Evolutionary conservation across 2,329 filamentous ascomycete species (phyloP).

Genomic region (Aspergillus tubingensis): DNA sequence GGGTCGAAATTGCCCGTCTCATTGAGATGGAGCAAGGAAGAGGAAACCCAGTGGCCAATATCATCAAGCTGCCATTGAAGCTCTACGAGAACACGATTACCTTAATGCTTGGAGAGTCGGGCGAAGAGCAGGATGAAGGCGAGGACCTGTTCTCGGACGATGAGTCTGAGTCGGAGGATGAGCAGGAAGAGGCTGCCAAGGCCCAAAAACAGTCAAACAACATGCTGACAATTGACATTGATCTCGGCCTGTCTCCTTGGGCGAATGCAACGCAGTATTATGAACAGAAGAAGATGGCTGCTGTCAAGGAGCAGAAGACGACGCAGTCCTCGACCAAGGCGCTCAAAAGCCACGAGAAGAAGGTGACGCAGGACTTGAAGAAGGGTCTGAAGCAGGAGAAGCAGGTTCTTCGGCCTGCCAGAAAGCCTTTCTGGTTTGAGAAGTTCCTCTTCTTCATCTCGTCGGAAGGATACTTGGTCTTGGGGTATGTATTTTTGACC

Average conservation of each 20-base stretch:
- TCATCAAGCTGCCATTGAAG: constrained; percentile 85
- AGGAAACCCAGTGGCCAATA: constrained; percentile 79
- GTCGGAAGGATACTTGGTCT: constrained; percentile 88
- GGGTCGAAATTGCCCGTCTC: constrained; percentile 85
- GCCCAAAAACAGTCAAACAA: constrained; percentile 38
- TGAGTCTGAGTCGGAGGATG: constrained; percentile 50
- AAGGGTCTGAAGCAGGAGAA: constrained; percentile 91
- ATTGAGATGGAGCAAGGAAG: constrained; percentile 83
- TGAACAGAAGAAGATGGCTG: constrained; percentile 80
- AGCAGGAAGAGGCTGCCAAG: constrained; percentile 30
- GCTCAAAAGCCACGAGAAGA: constrained; percentile 85
- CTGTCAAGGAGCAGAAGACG: constrained; percentile 85
- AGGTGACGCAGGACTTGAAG: constrained; percentile 81
- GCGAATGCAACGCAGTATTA: constrained; percentile 91
- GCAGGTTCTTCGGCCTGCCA: constrained; percentile 76
- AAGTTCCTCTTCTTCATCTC: constrained; percentile 97
- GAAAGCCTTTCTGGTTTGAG: constrained; percentile 91
- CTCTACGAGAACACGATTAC: constrained; percentile 88
- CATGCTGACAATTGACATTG: constrained; percentile 75
- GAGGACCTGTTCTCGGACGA: constrained; percentile 66
- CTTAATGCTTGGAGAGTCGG: constrained; percentile 71
- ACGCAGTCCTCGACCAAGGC: constrained; percentile 77
- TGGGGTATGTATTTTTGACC: constrained; percentile 55
- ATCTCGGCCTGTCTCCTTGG: constrained; percentile 80
- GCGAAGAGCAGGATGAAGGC: constrained; percentile 64